A percentile compares a stretch with the other conserved stretches of the same genome.
These are phyloP conservation scores for Rhodomyrtus tomentosa DNA, from an alignment of 345 rosid genomes.

Conservation along the genomic window DNA sequence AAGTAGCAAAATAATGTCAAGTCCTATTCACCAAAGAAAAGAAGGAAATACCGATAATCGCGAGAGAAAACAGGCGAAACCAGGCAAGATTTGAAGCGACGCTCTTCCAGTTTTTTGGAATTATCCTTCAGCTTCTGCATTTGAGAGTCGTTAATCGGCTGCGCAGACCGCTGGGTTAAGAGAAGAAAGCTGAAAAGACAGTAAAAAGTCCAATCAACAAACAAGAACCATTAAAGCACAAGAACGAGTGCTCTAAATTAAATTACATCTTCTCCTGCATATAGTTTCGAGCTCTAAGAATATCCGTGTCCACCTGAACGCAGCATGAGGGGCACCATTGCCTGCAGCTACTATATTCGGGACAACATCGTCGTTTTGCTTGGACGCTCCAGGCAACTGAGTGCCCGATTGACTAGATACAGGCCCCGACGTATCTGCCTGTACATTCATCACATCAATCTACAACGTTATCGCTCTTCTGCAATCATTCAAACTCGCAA, in stretches of 20 bases:
- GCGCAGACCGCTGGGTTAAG: slow-evolving; percentile 29
- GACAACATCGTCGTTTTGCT: slow-evolving; percentile 19
- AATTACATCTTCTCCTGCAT: slow-evolving; percentile 52
- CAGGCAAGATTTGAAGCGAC: slow-evolving; percentile 26
- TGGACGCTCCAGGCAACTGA: slow-evolving; percentile 9
- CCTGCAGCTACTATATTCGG: background rate
- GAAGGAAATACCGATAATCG: background rate
- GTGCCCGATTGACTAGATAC: slow-evolving; percentile 13
- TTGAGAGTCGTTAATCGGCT: slow-evolving; percentile 18
- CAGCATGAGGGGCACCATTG: slow-evolving; percentile 10
- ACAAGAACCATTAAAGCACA: background rate
- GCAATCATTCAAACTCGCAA: background rate
- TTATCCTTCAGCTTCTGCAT: slow-evolving; percentile 25
- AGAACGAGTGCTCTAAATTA: background rate
- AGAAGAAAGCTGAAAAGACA: slow-evolving; percentile 27
- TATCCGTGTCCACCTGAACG: slow-evolving; percentile 35
- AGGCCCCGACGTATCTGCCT: slow-evolving; percentile 29
- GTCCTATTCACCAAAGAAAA: background rate
- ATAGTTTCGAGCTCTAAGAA: slow-evolving; percentile 21
- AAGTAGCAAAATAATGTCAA: background rate
- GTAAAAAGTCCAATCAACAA: background rate
- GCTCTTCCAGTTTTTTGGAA: slow-evolving; percentile 47
- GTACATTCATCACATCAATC: too few species aligned
- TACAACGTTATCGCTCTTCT: too few species aligned
- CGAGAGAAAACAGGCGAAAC: background rate